phyloP scores from a whole-genome alignment of 495 filamentous ascomycete species.

The Penicillium lagena region DNA sequence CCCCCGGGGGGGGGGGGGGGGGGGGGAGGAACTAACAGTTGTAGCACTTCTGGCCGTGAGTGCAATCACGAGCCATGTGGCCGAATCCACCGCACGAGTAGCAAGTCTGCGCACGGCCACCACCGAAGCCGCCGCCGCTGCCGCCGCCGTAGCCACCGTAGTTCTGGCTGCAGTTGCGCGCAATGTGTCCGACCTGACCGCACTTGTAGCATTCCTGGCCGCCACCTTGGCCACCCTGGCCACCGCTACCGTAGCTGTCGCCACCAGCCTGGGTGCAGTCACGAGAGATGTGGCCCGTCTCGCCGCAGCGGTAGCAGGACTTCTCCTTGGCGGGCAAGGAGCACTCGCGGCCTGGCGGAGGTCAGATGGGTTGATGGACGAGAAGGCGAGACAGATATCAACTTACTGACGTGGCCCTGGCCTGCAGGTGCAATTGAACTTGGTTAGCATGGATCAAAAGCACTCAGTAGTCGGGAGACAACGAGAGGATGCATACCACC shows the following conservation, averaged over 20 bases:
- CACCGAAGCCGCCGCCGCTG: slow-evolving; percentile 43
- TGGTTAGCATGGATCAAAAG: slow-evolving; percentile 3
- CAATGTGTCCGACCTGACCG: slow-evolving; percentile 94
- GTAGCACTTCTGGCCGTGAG: slow-evolving; percentile 99
- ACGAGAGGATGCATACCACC: slow-evolving; percentile 47
- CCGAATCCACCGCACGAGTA: slow-evolving; percentile 96
- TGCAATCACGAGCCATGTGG: slow-evolving; percentile 96
- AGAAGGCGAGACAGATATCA: slow-evolving; percentile 1
- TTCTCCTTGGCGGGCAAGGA: slow-evolving; percentile 86
- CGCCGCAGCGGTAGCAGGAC: slow-evolving; percentile 85
- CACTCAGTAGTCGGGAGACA: slow-evolving; percentile 11
- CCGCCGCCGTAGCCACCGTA: slow-evolving; percentile 41
- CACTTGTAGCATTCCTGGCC: slow-evolving; percentile 98
- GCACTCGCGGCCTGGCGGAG: slow-evolving; percentile 74
- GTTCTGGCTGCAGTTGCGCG: slow-evolving; percentile 79
- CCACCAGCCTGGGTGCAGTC: too few relatives aligned
- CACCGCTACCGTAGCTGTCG: too few relatives aligned
- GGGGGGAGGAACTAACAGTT: slow-evolving; percentile 60
- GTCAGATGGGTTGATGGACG: slow-evolving; percentile 4
- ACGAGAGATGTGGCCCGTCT: too few relatives aligned
- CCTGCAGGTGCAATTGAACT: slow-evolving; percentile 26
- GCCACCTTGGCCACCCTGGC: slow-evolving; percentile 20
- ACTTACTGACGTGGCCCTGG: slow-evolving; percentile 86
- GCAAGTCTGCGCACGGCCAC: slow-evolving; percentile 69
- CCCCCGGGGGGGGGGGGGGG: not conserved